phyloP scores from a whole-genome alignment of 176 grass and related monocot species.

The Miscanthus lutarioriparius region DNA sequence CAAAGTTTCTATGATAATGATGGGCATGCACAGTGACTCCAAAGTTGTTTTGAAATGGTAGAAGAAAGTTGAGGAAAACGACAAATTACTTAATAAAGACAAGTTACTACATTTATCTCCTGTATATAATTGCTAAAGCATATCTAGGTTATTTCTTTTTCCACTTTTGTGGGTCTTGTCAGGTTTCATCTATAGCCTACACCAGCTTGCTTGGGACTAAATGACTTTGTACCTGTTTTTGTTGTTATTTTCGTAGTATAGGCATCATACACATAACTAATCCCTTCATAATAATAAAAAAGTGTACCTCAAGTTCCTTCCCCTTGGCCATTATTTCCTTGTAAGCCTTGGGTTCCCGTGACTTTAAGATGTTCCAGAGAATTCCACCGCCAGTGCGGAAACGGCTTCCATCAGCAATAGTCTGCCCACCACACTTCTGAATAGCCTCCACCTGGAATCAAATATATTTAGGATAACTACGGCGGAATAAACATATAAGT shows the following conservation, averaged over 20 bases:
- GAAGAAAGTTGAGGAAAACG: background rate
- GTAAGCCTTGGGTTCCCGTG: slow-evolving; percentile 88
- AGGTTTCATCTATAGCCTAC: background rate
- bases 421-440: slow-evolving; percentile 87
- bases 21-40: background rate
- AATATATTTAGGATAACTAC: slow-evolving; percentile 24
- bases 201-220: background rate
- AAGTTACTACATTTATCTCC: background rate
- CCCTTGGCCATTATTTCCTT: slow-evolving; percentile 96
- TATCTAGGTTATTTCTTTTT: background rate
- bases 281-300: background rate
- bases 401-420: slow-evolving; percentile 71
- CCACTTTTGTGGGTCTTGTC: background rate
- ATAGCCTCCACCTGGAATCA: slow-evolving; percentile 81
- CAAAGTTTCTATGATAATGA: slow-evolving; percentile 10
- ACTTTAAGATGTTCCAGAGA: slow-evolving; percentile 97
- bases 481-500: background rate
- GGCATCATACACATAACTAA: slow-evolving; percentile 9
- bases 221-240: background rate
- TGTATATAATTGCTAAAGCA: slow-evolving; percentile 9
- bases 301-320: slow-evolving; percentile 84
- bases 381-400: slow-evolving; percentile 88
- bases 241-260: background rate
- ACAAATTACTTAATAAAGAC: background rate
- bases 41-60: background rate